Conservation (phyloP, 2,329 filamentous ascomycete species). For the Penicillium sp. region DNA sequence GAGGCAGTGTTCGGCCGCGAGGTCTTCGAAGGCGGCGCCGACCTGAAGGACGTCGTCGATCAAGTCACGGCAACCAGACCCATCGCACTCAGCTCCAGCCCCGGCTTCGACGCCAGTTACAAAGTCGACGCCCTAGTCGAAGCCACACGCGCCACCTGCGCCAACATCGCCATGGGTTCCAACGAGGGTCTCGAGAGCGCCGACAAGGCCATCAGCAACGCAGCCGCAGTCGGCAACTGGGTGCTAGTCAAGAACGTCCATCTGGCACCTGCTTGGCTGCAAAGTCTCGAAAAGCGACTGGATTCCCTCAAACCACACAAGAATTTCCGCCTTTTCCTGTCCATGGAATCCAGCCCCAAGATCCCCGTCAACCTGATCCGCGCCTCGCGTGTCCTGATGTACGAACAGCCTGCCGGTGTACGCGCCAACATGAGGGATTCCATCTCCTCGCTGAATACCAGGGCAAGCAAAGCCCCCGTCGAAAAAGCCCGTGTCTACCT, state of each 20-base stretch:
- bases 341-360: slow-evolving; percentile 95
- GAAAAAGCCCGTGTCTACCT: slow-evolving; percentile 89
- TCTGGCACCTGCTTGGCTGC: slow-evolving; percentile 89
- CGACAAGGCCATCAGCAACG: slow-evolving; percentile 91
- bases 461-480: slow-evolving; percentile 76
- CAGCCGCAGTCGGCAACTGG: slow-evolving; percentile 88
- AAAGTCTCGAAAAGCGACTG: slow-evolving; percentile 94
- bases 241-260: slow-evolving; percentile 99
- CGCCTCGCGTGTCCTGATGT: slow-evolving; percentile 91
- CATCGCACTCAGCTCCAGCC: slow-evolving; percentile 87
- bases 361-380: slow-evolving; percentile 94
- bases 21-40: slow-evolving; percentile 78
- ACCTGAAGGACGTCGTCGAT: slow-evolving; percentile 77
- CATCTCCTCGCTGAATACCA: slow-evolving; percentile 72
- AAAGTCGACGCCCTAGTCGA: slow-evolving; percentile 96
- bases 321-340: slow-evolving; percentile 92
- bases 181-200: slow-evolving; percentile 89
- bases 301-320: slow-evolving; percentile 90
- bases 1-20: slow-evolving; percentile 76
- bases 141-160: slow-evolving; percentile 74
- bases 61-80: slow-evolving; percentile 81
- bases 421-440: slow-evolving; percentile 99
- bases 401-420: slow-evolving; percentile 95
- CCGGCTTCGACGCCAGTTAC: slow-evolving; percentile 97
- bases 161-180: slow-evolving; percentile 98